These are phyloP conservation scores for Fraxinus quadrangulata DNA, from an alignment of 257 asterid species.

Conservation along the genomic window DNA sequence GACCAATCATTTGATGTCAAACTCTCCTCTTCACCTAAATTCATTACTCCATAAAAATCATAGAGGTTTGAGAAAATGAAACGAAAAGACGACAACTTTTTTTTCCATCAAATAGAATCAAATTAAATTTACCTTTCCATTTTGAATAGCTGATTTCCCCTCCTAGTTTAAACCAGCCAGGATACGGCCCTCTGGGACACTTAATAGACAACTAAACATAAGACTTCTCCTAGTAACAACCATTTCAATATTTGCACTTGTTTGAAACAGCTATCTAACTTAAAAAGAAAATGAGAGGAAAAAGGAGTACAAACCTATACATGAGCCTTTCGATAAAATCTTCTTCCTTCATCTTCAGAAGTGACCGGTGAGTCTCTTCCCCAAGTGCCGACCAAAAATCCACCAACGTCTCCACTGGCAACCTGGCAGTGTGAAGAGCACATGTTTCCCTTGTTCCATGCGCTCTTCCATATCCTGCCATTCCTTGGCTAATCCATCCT, in stretches of 20 bases:
- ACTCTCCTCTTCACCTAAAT: background rate
- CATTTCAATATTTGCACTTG: background rate
- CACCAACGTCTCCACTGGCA: constrained; percentile 93
- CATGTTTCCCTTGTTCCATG: constrained; percentile 96
- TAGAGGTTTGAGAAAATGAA: background rate
- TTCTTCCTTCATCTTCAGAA: constrained; percentile 95
- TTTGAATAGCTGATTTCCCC: background rate
- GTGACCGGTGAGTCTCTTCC: constrained; percentile 90
- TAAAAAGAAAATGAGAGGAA: background rate
- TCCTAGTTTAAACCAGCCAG: background rate
- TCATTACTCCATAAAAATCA: background rate
- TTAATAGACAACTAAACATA: background rate
- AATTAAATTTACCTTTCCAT: background rate
- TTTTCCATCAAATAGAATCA: background rate
- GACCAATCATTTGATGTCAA: background rate
- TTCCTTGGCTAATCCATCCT: constrained; percentile 98
- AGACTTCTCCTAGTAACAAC: background rate
- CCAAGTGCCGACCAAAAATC: constrained; percentile 99
- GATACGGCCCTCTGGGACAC: background rate
- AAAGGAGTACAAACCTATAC: constrained; percentile 64
- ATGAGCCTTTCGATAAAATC: constrained; percentile 93
- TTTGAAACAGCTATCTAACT: background rate
- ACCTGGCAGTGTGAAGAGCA: constrained; percentile 97
- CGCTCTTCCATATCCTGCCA: constrained; percentile 77
- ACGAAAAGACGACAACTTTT: background rate